Conservation (phyloP, 176 grass and related monocot species). For the Rhynchospora breviuscula region DNA sequence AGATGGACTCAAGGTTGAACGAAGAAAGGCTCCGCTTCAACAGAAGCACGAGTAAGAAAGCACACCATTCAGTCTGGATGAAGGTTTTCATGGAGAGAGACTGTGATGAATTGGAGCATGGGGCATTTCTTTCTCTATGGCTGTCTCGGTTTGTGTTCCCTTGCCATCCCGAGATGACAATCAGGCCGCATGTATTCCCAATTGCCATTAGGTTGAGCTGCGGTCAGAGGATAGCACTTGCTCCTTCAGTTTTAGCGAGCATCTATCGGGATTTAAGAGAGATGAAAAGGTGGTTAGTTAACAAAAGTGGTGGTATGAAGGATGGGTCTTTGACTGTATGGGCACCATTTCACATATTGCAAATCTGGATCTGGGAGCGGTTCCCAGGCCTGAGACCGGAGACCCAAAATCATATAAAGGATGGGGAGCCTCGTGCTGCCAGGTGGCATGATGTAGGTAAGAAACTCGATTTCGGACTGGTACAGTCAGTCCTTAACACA, state of each 20-base stretch:
- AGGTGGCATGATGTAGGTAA: constrained; percentile 75
- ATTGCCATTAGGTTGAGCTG: constrained; percentile 62
- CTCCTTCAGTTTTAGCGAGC: constrained; percentile 57
- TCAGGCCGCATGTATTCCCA: constrained; percentile 62
- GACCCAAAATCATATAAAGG: constrained; percentile 28
- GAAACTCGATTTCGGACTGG: constrained; percentile 34
- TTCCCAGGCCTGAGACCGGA: constrained; percentile 51
- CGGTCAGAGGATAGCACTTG: constrained; percentile 63
- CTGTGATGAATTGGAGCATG: constrained; percentile 51
- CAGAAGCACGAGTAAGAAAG: constrained; percentile 85
- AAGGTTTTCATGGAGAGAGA: constrained; percentile 59
- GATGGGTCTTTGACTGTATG: constrained; percentile 44
- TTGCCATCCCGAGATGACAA: constrained; percentile 70
- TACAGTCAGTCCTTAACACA: constrained; percentile 27
- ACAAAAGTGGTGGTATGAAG: constrained; percentile 20
- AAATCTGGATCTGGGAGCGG: constrained; percentile 84
- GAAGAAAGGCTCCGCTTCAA: constrained; percentile 64
- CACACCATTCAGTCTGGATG: constrained; percentile 83
- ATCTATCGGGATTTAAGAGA: constrained; percentile 74
- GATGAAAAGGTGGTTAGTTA: constrained; percentile 47
- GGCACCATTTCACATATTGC: constrained; percentile 63
- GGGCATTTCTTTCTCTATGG: constrained; percentile 81
- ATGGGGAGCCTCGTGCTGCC: constrained; percentile 44
- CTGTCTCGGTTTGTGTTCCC: constrained; percentile 73
- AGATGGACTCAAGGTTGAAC: constrained; percentile 52